Percentiles rank a stretch among this genome's conserved stretches.
Evolutionary conservation across 148 eudicot species (phyloP).

Genomic region (Drosera capensis): DNA sequence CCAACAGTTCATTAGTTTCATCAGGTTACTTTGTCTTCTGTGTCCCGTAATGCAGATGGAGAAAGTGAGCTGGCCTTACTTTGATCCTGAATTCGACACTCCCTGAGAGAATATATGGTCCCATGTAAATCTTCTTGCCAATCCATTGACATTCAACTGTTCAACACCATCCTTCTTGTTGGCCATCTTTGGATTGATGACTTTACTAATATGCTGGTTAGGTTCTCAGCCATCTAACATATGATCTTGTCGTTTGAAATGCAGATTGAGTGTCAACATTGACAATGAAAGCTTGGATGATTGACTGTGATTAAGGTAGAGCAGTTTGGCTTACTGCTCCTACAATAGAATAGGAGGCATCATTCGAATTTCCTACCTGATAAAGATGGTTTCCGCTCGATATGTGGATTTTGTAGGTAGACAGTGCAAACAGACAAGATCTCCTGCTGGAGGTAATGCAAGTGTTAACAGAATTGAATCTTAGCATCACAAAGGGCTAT

Average conservation of each 20-base stretch:
- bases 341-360: background rate
- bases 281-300: conserved; percentile 45
- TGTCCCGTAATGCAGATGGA: no score
- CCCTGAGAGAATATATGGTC: background rate
- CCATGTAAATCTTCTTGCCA: background rate
- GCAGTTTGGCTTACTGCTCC: background rate
- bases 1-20: no score
- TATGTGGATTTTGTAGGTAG: conserved; percentile 25
- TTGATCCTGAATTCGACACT: conserved; percentile 2
- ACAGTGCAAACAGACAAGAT: conserved; percentile 49
- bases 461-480: conserved; percentile 50
- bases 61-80: background rate
- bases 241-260: conserved; percentile 5
- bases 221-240: background rate
- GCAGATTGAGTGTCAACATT: conserved; percentile 45
- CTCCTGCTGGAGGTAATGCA: conserved; percentile 49
- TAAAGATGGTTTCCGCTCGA: background rate
- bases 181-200: background rate
- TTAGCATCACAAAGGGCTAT: conserved; percentile 41
- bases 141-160: background rate
- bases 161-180: background rate
- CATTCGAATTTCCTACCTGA: background rate
- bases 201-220: background rate
- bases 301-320: conserved; percentile 48
- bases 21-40: no score